These are phyloP conservation scores for Coemansia sp. DNA, from an alignment of 192 early-diverging fungal genomes.

Conservation along the genomic window DNA sequence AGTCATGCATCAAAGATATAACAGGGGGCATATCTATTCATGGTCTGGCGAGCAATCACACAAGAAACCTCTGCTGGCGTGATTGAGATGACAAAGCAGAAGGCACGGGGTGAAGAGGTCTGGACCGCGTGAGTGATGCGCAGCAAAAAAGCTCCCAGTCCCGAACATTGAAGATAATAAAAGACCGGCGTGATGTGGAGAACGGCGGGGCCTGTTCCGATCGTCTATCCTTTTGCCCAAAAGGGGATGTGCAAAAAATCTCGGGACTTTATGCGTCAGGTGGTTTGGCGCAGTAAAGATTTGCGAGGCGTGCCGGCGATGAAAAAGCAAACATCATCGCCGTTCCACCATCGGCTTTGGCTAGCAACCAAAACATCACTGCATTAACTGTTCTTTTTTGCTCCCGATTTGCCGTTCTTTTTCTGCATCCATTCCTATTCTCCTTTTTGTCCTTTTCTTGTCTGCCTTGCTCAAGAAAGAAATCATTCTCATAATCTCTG, in stretches of 20 bases:
- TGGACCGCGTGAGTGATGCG: slow-evolving; percentile 4
- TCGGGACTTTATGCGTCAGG: not conserved
- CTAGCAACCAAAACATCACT: not conserved
- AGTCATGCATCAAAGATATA: not conserved
- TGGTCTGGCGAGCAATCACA: too few relatives aligned
- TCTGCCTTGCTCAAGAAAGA: not conserved
- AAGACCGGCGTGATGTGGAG: not conserved
- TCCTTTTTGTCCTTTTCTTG: not conserved
- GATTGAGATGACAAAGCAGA: not conserved
- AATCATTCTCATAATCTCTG: not conserved
- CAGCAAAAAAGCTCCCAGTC: not conserved
- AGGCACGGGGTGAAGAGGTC: not conserved
- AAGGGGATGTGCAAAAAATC: not conserved
- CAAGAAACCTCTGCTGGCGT: too few relatives aligned
- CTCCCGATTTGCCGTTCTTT: not conserved
- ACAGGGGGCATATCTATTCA: too few relatives aligned
- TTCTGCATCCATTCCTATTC: not conserved
- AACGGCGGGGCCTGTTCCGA: not conserved
- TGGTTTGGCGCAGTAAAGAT: slow-evolving; percentile 4
- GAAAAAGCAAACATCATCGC: not conserved
- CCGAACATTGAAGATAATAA: not conserved
- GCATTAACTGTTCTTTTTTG: not conserved
- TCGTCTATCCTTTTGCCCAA: not conserved
- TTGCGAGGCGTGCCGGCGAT: not conserved
- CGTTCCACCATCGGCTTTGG: not conserved